Base-by-base conservation (phyloP, 345 rosid genomes). In the Aquilaria malaccensis region DNA sequence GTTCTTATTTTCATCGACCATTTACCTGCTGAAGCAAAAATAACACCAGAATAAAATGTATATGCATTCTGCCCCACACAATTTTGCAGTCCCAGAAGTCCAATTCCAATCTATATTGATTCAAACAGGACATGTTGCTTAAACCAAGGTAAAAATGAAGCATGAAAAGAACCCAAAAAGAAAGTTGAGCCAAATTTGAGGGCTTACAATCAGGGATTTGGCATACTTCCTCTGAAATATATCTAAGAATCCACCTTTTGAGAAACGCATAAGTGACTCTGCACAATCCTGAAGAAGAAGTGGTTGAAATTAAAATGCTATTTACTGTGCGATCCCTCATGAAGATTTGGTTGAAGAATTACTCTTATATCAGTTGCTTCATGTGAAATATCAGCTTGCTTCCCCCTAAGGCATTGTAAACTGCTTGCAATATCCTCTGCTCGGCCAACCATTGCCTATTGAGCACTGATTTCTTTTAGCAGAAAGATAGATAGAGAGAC, bases 391-490 rank as follows among this genome's bases (percentile, higher is more conserved):
- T 66, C 77, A 48, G 59, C 74, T 51, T 66, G 13, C 3, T 59
- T 52, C 56, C 77, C 80, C 48, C 77, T 51, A 13, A 76, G 77
- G 33, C 33, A 13, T 12, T 30, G 52, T 60, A 74, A 33, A 61
- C 66, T 52, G 13, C 50, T 30, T 61, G 64, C 71, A 4, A 70
- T 11, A 50, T 70, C 76, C n/a, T 55, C 59, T 0, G 67, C 69
- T 3, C 68, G 67, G 3, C 76, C 73, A 13, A 61, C 12, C 22
- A 70, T 67, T 15, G 76, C 78, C 81, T 77, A 68, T 30, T 3
- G 50, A 33, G 14, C n/a, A 12, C 41, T 63, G 11, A 10, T 22
- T 30, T 29, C 2, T 53, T 22, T 2, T 12, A 15, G 29, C 33
- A 53, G 29, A 30, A 15, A 22, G 33, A 50, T 14, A 50, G 52